phyloP scores from a whole-genome alignment of 371 early-diverging fungal species.

The Lichtheimia hyalospora region DNA sequence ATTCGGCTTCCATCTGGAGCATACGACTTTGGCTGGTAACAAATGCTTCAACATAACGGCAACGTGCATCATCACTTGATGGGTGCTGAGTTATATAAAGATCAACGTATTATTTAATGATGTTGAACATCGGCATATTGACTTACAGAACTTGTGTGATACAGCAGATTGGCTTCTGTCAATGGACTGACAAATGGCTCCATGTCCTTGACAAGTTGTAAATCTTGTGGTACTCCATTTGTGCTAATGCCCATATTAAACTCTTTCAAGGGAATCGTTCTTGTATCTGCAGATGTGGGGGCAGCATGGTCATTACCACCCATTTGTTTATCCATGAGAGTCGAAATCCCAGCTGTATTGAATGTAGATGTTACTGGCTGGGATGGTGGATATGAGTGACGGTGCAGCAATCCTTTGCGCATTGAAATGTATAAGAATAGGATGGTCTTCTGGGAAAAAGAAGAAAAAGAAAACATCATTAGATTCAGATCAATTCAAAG shows the following conservation, averaged over 20 bases:
- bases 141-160: conserved; percentile 19
- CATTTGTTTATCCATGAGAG: too few species aligned
- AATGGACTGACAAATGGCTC: conserved; percentile 21
- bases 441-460: background rate
- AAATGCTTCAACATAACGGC: background rate
- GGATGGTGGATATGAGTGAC: conserved; percentile 5
- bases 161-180: conserved; percentile 16
- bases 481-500: too few species aligned
- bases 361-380: too few species aligned
- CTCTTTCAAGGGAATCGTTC: too few species aligned
- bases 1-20: conserved; percentile 13
- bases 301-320: too few species aligned
- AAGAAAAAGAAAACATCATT: conserved; percentile 1
- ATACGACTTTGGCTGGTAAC: conserved; percentile 6
- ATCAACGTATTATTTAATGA: too few species aligned
- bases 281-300: too few species aligned
- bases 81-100: background rate
- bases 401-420: background rate
- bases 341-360: too few species aligned
- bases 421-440: background rate
- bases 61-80: conserved; percentile 1
- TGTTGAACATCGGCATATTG: background rate
- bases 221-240: too few species aligned
- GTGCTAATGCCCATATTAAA: too few species aligned
- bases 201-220: background rate